Percentiles rank a stretch among this genome's conserved stretches.
Evolutionary conservation across 2,329 filamentous ascomycete genomes (phyloP).

Genomic region (Purpureocillium lavendulum): DNA sequence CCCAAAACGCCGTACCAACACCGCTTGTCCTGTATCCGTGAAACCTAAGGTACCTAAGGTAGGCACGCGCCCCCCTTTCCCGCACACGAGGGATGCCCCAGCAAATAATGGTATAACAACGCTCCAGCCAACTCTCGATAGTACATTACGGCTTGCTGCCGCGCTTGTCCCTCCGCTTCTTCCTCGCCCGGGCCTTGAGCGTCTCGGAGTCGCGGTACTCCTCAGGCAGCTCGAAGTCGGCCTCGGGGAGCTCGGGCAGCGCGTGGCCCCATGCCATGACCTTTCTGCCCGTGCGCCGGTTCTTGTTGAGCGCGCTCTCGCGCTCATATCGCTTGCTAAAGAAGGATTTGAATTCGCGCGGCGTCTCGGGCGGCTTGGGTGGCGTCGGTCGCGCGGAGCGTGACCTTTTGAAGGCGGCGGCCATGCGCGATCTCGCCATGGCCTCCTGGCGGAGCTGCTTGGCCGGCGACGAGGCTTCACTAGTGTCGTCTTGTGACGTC

Average conservation of each 20-base stretch:
- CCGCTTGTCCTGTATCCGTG: no score
- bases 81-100: no score
- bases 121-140: no score
- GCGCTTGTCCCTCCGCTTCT: slow-evolving; percentile 52
- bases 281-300: slow-evolving; percentile 60
- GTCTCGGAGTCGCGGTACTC: slow-evolving; percentile 51
- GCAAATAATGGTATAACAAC: no score
- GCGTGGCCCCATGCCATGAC: slow-evolving; percentile 74
- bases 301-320: slow-evolving; percentile 66
- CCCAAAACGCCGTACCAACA: no score
- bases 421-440: slow-evolving; percentile 40
- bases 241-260: slow-evolving; percentile 62
- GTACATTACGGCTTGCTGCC: slow-evolving; percentile 31
- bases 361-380: slow-evolving; percentile 27
- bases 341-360: slow-evolving; percentile 74
- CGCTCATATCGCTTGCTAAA: slow-evolving; percentile 74
- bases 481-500: slow-evolving; percentile 49
- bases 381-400: slow-evolving; percentile 16
- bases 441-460: slow-evolving; percentile 71
- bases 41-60: no score
- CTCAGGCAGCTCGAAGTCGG: slow-evolving; percentile 67
- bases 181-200: slow-evolving; percentile 51
- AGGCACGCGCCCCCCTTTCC: no score
- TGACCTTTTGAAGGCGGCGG: slow-evolving; percentile 24
- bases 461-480: slow-evolving; percentile 36